These are phyloP conservation scores for Coemansia sp. DNA, from an alignment of 192 early-diverging fungal genomes.

Conservation along the genomic window DNA sequence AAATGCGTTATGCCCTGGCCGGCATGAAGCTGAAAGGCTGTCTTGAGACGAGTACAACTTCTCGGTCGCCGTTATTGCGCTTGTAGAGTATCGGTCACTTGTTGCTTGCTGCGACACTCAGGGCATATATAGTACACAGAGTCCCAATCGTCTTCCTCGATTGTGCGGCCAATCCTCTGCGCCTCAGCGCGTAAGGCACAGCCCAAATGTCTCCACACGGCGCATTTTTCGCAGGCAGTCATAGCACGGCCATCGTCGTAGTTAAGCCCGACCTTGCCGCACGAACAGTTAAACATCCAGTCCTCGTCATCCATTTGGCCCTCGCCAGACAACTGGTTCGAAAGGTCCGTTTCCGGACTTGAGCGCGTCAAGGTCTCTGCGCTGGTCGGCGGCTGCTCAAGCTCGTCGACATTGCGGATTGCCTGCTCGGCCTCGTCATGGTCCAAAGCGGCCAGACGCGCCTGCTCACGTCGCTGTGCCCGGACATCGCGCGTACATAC, in stretches of 20 bases:
- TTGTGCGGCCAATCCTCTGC: constrained; percentile 15
- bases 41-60: background rate
- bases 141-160: constrained; percentile 42
- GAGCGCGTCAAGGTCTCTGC: background rate
- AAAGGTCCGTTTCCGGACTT: background rate
- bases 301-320: constrained; percentile 10
- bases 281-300: constrained; percentile 43
- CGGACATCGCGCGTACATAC: constrained; percentile 11
- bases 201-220: constrained; percentile 32
- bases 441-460: constrained; percentile 5
- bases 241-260: constrained; percentile 44
- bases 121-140: constrained; percentile 22
- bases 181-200: constrained; percentile 36
- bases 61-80: background rate
- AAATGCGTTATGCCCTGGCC: no score
- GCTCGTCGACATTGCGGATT: constrained; percentile 3
- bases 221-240: constrained; percentile 38
- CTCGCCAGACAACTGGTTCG: background rate
- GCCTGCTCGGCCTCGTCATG: background rate
- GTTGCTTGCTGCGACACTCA: constrained; percentile 8
- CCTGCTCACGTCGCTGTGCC: constrained; percentile 19
- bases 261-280: constrained; percentile 30
- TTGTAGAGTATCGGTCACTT: background rate
- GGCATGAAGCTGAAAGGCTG: no score
- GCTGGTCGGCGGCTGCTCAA: background rate